Evolutionary conservation across 306 rosid species (phyloP).

Genomic region (Potentilla sterilis): DNA sequence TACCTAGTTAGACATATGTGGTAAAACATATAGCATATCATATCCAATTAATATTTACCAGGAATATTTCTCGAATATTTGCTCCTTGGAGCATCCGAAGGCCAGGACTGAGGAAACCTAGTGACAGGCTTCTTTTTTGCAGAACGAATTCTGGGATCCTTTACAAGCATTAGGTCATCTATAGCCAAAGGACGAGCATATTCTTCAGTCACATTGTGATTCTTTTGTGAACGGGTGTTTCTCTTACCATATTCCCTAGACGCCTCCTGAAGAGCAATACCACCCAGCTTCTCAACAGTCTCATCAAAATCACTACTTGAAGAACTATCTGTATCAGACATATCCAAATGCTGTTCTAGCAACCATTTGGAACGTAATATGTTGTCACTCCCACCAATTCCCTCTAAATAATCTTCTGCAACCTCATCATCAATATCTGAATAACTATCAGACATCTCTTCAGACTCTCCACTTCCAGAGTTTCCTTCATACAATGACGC

Average conservation of each 20-base stretch:
- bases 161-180: constrained; percentile 55
- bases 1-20: background rate
- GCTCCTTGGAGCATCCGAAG: constrained; percentile 58
- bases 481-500: constrained; percentile 48
- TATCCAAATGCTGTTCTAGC: constrained; percentile 48
- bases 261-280: constrained; percentile 77
- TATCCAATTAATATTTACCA: constrained; percentile 43
- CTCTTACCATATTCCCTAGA: constrained; percentile 65
- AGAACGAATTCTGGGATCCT: constrained; percentile 52
- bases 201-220: constrained; percentile 24
- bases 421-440: constrained; percentile 83
- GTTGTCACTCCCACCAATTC: constrained; percentile 79
- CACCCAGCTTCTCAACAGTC: constrained; percentile 67
- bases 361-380: constrained; percentile 74
- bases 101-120: constrained; percentile 72
- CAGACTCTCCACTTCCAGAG: constrained; percentile 57
- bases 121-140: constrained; percentile 59
- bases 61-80: constrained; percentile 57
- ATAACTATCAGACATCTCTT: constrained; percentile 61
- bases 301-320: constrained; percentile 52
- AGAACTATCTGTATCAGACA: constrained; percentile 55
- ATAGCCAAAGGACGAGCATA: constrained; percentile 37
- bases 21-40: constrained; percentile 10
- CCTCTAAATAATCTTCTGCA: constrained; percentile 81
- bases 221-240: constrained; percentile 52